Percentiles rank a stretch among this genome's conserved stretches.
These are phyloP conservation scores for Chlorella sp. DNA, from an alignment of 139 green algal species.

Conservation along the genomic window DNA sequence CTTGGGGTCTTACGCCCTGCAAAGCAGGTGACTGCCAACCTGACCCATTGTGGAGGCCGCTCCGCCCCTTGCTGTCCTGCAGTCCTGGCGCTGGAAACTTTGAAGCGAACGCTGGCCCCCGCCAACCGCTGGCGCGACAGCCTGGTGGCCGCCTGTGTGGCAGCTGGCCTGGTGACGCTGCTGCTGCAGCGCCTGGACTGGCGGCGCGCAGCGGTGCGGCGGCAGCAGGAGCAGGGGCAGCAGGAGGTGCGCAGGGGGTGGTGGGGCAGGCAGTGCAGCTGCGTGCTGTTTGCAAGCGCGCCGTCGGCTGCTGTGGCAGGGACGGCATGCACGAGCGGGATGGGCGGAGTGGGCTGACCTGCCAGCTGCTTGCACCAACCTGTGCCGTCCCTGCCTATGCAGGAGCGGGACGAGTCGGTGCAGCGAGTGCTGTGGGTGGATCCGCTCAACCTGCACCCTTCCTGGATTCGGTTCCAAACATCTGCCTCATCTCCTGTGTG, in stretches of 20 bases:
- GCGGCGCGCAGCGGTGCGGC: constrained; percentile 25
- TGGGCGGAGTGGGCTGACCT: too few relatives aligned
- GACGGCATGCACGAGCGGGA: too few relatives aligned
- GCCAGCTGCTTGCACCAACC: background rate
- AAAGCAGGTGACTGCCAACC: too few relatives aligned
- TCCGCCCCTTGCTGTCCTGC: constrained; percentile 4
- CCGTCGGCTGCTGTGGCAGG: too few relatives aligned
- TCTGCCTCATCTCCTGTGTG: background rate
- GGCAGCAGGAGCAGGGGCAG: background rate
- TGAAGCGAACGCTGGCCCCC: constrained; percentile 69
- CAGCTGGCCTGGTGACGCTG: constrained; percentile 44
- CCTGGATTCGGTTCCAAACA: too few relatives aligned
- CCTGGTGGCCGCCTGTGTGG: constrained; percentile 68
- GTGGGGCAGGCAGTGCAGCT: too few relatives aligned
- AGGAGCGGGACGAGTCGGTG: too few relatives aligned
- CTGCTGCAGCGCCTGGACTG: constrained; percentile 82
- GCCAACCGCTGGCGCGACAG: constrained; percentile 66
- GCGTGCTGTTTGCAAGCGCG: background rate
- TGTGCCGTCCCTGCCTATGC: background rate
- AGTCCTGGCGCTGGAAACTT: constrained; percentile 78
- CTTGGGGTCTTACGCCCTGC: too few relatives aligned
- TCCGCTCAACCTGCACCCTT: too few relatives aligned
- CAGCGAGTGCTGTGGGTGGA: too few relatives aligned
- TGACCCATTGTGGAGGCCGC: background rate
- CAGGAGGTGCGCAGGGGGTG: constrained; percentile 1